Conservation (phyloP, 805 yeast genomes). For the Brettanomyces bruxellensis region DNA sequence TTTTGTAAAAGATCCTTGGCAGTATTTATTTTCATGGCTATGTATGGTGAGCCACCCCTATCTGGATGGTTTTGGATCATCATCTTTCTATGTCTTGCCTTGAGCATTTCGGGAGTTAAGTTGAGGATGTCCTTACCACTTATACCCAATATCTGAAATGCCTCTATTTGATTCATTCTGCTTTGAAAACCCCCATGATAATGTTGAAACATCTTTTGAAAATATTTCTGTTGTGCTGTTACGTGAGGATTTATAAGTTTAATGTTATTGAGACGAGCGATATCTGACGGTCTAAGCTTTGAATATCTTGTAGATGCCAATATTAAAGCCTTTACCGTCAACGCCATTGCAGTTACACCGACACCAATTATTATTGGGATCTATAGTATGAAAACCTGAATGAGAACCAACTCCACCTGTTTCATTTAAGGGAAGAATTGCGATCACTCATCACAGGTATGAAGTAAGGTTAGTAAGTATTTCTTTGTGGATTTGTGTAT, state of each 20-base stretch:
- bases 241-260: conserved; percentile 8
- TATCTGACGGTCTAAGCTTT: conserved; percentile 26
- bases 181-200: conserved; percentile 50
- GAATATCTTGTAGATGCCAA: conserved; percentile 24
- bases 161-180: conserved; percentile 64
- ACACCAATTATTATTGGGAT: conserved; percentile 46
- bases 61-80: conserved; percentile 87
- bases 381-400: conserved; percentile 8
- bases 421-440: too few species aligned
- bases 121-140: conserved; percentile 45
- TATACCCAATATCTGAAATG: conserved; percentile 54
- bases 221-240: conserved; percentile 5
- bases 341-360: conserved; percentile 44
- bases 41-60: conserved; percentile 73
- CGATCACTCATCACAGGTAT: too few species aligned
- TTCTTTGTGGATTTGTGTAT: too few species aligned
- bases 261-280: conserved; percentile 33
- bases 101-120: conserved; percentile 40
- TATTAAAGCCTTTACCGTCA: conserved; percentile 34
- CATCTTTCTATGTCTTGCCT: conserved; percentile 61
- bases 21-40: conserved; percentile 79
- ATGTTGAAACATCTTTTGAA: conserved; percentile 4
- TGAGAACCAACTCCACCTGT: too few species aligned
- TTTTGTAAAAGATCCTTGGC: conserved; percentile 77
- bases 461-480: too few species aligned